Conservation (phyloP, 2,329 filamentous ascomycete species). For the Ophiostoma perfectum region DNA sequence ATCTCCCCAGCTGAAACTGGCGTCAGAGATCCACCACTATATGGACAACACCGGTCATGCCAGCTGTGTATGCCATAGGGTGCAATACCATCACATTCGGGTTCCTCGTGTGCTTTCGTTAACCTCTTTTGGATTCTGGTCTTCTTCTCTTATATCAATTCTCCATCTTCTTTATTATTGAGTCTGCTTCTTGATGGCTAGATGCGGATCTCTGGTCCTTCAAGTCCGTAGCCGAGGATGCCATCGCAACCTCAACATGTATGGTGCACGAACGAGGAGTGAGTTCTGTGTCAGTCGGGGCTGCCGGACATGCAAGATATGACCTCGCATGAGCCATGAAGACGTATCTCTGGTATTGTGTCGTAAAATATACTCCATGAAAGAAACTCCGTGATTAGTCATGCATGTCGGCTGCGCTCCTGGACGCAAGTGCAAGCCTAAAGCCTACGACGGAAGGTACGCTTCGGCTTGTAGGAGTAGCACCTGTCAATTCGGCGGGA, state of each 20-base stretch:
- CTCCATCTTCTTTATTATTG: too few species aligned
- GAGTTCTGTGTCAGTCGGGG: not conserved
- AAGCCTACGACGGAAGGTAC: not conserved
- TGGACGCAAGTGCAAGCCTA: too few species aligned
- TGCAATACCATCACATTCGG: not conserved
- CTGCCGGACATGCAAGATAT: not conserved
- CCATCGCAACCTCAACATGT: conserved; percentile 1
- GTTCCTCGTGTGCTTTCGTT: not conserved
- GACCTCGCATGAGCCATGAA: not conserved
- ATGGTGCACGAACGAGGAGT: not conserved
- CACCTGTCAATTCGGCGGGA: not conserved
- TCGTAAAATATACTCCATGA: not conserved
- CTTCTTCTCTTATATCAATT: not conserved
- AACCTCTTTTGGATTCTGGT: not conserved
- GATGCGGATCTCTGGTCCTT: not conserved
- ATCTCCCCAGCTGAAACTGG: not conserved
- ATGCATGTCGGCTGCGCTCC: not conserved
- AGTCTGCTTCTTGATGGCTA: not conserved
- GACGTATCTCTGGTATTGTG: not conserved
- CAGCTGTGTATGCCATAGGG: too few species aligned
- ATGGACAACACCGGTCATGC: too few species aligned
- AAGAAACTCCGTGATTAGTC: not conserved
- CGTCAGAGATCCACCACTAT: not conserved
- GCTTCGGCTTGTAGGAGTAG: not conserved
- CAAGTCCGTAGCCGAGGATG: not conserved